phyloP scores from a whole-genome alignment of 208 protist genomes.

The Wallacemonas sp. region DNA sequence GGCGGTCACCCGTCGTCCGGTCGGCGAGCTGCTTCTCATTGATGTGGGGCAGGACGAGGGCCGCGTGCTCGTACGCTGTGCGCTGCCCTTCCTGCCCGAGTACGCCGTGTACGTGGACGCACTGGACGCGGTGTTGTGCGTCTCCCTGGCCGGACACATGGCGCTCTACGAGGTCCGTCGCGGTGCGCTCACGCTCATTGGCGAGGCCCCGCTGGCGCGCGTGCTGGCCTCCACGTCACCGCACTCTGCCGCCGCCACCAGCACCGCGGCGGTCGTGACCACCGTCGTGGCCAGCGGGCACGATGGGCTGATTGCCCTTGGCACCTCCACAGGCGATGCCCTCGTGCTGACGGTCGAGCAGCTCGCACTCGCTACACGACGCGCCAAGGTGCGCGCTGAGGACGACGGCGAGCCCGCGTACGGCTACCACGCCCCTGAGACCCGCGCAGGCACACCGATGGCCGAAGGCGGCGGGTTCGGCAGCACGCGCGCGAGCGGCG shows the following conservation, averaged over 20 bases:
- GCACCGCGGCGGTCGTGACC: conserved; percentile 31
- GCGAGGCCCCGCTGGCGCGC: conserved; percentile 23
- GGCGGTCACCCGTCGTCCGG: neutral
- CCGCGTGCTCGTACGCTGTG: conserved; percentile 49
- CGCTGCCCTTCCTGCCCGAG: conserved; percentile 75
- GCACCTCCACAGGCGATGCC: conserved; percentile 56
- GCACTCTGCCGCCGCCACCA: neutral
- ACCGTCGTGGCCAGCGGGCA: conserved; percentile 58
- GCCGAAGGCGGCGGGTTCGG: no score
- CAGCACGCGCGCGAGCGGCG: no score
- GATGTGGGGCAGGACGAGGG: conserved; percentile 38
- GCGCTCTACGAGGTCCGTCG: conserved; percentile 60
- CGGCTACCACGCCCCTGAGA: conserved; percentile 34
- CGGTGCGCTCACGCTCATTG: conserved; percentile 46
- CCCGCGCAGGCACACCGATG: no score
- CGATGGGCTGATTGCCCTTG: conserved; percentile 79
- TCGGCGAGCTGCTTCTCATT: conserved; percentile 35
- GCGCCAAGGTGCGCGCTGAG: conserved; percentile 18
- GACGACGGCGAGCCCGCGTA: conserved; percentile 43
- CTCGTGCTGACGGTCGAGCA: conserved; percentile 52
- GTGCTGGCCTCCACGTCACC: conserved; percentile 12
- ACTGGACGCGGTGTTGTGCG: conserved; percentile 63
- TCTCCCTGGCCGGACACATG: conserved; percentile 56
- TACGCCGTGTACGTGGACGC: conserved; percentile 60
- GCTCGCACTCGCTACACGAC: conserved; percentile 25